A percentile compares a stretch with the other conserved stretches of the same genome.
Conservation (phyloP, 176 grass and related monocot species). For the Triticum timopheevii region DNA sequence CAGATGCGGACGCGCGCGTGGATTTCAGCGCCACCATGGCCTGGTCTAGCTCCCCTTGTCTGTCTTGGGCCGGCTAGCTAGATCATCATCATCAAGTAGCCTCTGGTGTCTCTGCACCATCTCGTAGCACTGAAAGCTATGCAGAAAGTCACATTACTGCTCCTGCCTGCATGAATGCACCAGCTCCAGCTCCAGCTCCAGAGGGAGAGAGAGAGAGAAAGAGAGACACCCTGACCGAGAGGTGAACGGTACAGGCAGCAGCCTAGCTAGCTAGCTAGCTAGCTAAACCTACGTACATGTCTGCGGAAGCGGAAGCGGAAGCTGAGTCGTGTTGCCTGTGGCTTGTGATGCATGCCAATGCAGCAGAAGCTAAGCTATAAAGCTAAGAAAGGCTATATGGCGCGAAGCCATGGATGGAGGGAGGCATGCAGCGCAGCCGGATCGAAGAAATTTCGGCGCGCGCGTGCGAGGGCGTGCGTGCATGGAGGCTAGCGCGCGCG, state of each 20-base stretch:
- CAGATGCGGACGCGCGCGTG: constrained; percentile 39
- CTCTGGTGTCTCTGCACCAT: constrained; percentile 30
- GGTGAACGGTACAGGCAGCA: constrained; percentile 20
- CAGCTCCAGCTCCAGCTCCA: not conserved
- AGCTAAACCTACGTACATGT: not conserved
- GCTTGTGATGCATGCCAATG: constrained; percentile 25
- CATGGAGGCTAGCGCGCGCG: not conserved
- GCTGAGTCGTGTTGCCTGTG: not conserved
- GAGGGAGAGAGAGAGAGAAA: not conserved
- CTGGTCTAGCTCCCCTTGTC: constrained; percentile 31
- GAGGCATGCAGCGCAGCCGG: not conserved
- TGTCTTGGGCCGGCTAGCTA: constrained; percentile 31
- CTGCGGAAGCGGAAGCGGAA: not conserved
- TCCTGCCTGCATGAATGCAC: not conserved
- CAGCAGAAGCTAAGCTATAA: not conserved
- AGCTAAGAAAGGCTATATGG: not conserved
- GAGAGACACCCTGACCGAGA: not conserved
- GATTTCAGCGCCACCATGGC: constrained; percentile 61
- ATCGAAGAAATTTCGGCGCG: not conserved
- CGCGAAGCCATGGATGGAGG: not conserved
- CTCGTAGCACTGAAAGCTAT: constrained; percentile 55
- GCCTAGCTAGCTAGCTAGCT: not conserved
- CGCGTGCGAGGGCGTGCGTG: not conserved
- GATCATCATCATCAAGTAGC: not conserved
- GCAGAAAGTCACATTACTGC: constrained; percentile 34